A percentile compares a stretch with the other conserved stretches of the same genome.
phyloP scores from a whole-genome alignment of 2,329 filamentous ascomycete species.

The Botrytis byssoidea region DNA sequence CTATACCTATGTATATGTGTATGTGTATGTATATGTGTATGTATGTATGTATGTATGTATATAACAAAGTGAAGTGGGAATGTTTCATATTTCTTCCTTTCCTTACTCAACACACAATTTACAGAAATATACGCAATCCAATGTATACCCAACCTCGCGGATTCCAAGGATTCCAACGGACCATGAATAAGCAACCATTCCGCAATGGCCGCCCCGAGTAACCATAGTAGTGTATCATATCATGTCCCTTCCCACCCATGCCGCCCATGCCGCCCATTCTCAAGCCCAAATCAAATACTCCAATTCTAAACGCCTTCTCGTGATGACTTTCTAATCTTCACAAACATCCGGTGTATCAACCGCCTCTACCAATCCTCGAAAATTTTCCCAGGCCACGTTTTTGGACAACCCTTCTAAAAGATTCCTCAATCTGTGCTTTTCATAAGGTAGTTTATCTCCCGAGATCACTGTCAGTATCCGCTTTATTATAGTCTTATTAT shows the following conservation, averaged over 20 bases:
- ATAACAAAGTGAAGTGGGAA: neutral
- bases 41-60: too few species aligned
- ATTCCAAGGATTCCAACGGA: neutral
- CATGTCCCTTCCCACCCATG: neutral
- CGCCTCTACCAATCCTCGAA: constrained; percentile 11
- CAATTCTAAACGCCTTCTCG: neutral
- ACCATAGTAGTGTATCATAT: constrained; percentile 14
- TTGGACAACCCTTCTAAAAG: constrained; percentile 36
- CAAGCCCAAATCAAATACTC: neutral
- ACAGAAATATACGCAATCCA: neutral
- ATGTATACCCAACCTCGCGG: neutral
- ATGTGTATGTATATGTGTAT: too few species aligned
- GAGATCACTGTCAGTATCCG: constrained; percentile 60
- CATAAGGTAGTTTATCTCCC: constrained; percentile 51
- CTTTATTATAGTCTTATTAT: constrained; percentile 52
- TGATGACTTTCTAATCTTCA: neutral
- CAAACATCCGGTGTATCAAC: neutral
- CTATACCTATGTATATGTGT: too few species aligned
- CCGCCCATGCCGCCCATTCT: neutral
- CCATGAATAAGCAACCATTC: too few species aligned
- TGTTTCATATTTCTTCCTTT: neutral
- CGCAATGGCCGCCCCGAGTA: neutral
- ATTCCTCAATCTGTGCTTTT: constrained; percentile 48
- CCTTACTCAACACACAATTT: neutral
- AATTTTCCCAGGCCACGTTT: constrained; percentile 4